A percentile compares a stretch with the other conserved stretches of the same genome.
Conservation (phyloP, 2,329 filamentous ascomycete species). For the Chaetomium sp. region DNA sequence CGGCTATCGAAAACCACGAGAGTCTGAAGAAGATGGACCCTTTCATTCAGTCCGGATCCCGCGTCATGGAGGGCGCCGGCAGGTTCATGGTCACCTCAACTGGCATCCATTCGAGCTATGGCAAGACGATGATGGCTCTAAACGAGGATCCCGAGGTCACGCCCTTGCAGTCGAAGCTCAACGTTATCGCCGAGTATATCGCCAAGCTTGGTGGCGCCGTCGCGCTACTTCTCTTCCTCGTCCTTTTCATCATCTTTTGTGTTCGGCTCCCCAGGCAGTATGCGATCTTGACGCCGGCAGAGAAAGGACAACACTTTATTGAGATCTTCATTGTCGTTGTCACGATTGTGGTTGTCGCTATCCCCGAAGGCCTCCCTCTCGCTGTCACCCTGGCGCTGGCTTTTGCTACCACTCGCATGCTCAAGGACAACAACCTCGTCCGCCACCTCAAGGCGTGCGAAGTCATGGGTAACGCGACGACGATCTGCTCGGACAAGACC, state of each 20-base stretch:
- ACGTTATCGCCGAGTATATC: constrained; percentile 74
- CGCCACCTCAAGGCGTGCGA: constrained; percentile 76
- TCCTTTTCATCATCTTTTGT: constrained; percentile 84
- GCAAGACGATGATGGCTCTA: constrained; percentile 73
- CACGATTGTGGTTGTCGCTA: constrained; percentile 78
- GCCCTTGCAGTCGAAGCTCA: constrained; percentile 75
- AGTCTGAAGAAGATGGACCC: constrained; percentile 74
- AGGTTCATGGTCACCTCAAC: constrained; percentile 75
- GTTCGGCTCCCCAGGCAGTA: constrained; percentile 59
- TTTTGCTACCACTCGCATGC: constrained; percentile 76
- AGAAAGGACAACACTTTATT: constrained; percentile 78
- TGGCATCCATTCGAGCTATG: constrained; percentile 72
- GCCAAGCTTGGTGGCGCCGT: constrained; percentile 76
- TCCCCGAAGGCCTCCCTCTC: constrained; percentile 75
- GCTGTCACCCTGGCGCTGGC: constrained; percentile 77
- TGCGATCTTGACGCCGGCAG: constrained; percentile 58
- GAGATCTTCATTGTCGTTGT: constrained; percentile 77
- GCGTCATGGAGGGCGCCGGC: constrained; percentile 75
- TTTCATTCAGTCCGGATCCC: constrained; percentile 82
- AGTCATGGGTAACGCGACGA: constrained; percentile 78
- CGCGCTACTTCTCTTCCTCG: constrained; percentile 77
- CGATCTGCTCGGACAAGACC: constrained; percentile 70
- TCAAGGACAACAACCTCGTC: constrained; percentile 76
- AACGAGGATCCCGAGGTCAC: constrained; percentile 75
- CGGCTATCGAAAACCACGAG: constrained; percentile 67